phyloP scores from a whole-genome alignment of 2,329 filamentous ascomycete genomes.

The Colletotrichum gloeosporioides region DNA sequence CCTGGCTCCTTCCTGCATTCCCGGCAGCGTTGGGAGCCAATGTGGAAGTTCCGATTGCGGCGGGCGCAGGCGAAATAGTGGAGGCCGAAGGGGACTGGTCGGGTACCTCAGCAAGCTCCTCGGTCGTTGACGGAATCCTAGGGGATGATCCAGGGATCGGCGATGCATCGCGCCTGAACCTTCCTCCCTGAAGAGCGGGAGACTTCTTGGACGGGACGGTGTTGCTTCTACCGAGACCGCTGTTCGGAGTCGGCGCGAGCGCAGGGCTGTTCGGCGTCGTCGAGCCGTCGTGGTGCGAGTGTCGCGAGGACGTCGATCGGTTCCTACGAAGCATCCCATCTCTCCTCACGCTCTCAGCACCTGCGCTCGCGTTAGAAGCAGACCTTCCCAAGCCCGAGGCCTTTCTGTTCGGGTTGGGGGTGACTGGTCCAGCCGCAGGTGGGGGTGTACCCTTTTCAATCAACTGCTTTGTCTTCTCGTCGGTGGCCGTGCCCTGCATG shows the following conservation, averaged over 20 bases:
- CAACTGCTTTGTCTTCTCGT: slow-evolving; percentile 73
- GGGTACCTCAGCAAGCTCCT: slow-evolving; percentile 6
- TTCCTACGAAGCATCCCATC: slow-evolving; percentile 84
- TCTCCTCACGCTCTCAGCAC: slow-evolving; percentile 83
- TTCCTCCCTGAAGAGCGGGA: slow-evolving; percentile 69
- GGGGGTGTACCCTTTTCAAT: slow-evolving; percentile 73
- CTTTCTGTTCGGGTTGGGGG: slow-evolving; percentile 58
- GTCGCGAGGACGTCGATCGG: slow-evolving; percentile 89
- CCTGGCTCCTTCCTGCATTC: slow-evolving; percentile 51
- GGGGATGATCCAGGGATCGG: slow-evolving; percentile 34
- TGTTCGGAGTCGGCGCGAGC: slow-evolving; percentile 57
- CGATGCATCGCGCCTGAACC: slow-evolving; percentile 54
- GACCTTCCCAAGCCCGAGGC: slow-evolving; percentile 70
- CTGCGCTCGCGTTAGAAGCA: slow-evolving; percentile 86
- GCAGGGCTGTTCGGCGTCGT: slow-evolving; percentile 73
- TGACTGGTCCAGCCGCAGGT: slow-evolving; percentile 45
- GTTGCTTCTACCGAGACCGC: slow-evolving; percentile 74
- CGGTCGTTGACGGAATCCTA: slow-evolving; percentile 29
- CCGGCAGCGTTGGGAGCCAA: slow-evolving; percentile 33
- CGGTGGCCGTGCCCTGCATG: slow-evolving; percentile 98
- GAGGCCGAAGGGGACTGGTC: slow-evolving; percentile 15
- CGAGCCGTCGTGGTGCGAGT: slow-evolving; percentile 76
- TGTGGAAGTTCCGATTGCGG: slow-evolving; percentile 29
- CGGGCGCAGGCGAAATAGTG: slow-evolving; percentile 30
- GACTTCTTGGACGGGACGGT: slow-evolving; percentile 93